phyloP scores from a whole-genome alignment of 805 yeast genomes.

The Teunomyces atbi region DNA sequence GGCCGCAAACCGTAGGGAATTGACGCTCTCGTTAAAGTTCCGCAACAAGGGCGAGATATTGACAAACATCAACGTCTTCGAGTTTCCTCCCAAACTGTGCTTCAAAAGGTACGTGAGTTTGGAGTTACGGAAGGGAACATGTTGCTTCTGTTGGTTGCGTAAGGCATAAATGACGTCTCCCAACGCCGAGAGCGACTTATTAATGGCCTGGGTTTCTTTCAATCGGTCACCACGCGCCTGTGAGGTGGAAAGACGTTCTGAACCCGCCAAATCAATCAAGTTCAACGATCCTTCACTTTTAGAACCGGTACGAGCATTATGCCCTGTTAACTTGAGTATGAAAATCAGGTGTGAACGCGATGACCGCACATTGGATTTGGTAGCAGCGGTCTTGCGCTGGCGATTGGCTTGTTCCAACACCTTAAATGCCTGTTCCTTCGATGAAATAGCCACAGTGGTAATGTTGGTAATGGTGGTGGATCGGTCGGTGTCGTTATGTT shows the following conservation, averaged over 20 bases:
- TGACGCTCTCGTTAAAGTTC: slow-evolving; percentile 74
- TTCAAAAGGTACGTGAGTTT: slow-evolving; percentile 80
- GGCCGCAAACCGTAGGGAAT: slow-evolving; percentile 85
- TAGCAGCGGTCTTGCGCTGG: slow-evolving; percentile 76
- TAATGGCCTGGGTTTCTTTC: slow-evolving; percentile 85
- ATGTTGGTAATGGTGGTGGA: slow-evolving; percentile 63
- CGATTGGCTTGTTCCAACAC: slow-evolving; percentile 54
- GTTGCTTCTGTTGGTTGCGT: slow-evolving; percentile 39
- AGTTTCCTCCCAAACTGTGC: slow-evolving; percentile 77
- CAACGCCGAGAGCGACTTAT: slow-evolving; percentile 79
- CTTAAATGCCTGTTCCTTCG: slow-evolving; percentile 47
- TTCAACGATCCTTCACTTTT: slow-evolving; percentile 62
- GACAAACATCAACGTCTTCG: slow-evolving; percentile 92
- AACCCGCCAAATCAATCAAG: slow-evolving; percentile 90
- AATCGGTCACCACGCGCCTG: slow-evolving; percentile 78
- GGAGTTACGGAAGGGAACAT: slow-evolving; percentile 69
- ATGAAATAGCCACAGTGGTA: slow-evolving; percentile 44
- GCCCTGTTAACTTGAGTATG: slow-evolving; percentile 58
- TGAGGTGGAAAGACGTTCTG: slow-evolving; percentile 76
- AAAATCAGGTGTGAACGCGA: slow-evolving; percentile 91
- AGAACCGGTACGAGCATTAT: slow-evolving; percentile 48
- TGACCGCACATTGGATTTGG: slow-evolving; percentile 77
- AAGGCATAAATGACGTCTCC: slow-evolving; percentile 87
- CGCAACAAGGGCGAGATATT: slow-evolving; percentile 67
- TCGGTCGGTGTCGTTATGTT: slow-evolving; percentile 58